Evolutionary conservation across 2,329 filamentous ascomycete genomes (phyloP), one percentile per base, ranked within the genome.

Genomic region (Kalmusia sp.): DNA sequence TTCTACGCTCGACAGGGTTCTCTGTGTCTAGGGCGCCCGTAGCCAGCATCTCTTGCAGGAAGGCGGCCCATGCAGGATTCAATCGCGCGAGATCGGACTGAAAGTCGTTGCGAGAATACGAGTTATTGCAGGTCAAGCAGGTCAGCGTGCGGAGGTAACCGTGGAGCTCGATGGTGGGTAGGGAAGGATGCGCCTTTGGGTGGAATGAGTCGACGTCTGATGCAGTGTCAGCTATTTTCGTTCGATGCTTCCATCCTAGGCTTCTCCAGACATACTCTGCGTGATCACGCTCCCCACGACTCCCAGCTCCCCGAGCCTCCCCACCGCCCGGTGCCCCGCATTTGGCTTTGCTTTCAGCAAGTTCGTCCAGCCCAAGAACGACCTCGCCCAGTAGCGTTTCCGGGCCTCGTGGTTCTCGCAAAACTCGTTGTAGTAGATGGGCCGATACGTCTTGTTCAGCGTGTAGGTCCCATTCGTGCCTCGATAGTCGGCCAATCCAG

Each of bases 141-240:
- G 92, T 83, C 25, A 92, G 84, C 25, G 88, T 86, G 59, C 93
- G 85, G 43, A 99, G 82, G 74, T 95, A 96, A 62, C 95, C 95
- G 73, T 99, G 95, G 44, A 99, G 82, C 75, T 98, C 93, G 39
- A 96, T 79, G 8, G 91, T 95, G 5, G 85, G 83, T 37, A 93
- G 76, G 8, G 80, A 70, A 0, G 92, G 91, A 73, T 97, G 93
- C 1, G 92, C 89, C 54, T 78, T 77, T 2, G 83, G 80, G 74
- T 99, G 95, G 71, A 99, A 96, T 2, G 92, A 96, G 76, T 99
- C 95, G 46, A 99, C 95, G 70, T 98, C 79, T 81, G 43, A n/a
- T 8, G 12, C 28, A n/a, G 46, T 1, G 5, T 14, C 28, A 21
- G 24, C 48, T 59, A 37, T 60, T 51, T 31, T 34, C 33, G 31